These are phyloP conservation scores for Sarcomyxa edulis DNA, from an alignment of 768 basidiomycete genomes.

Conservation along the genomic window DNA sequence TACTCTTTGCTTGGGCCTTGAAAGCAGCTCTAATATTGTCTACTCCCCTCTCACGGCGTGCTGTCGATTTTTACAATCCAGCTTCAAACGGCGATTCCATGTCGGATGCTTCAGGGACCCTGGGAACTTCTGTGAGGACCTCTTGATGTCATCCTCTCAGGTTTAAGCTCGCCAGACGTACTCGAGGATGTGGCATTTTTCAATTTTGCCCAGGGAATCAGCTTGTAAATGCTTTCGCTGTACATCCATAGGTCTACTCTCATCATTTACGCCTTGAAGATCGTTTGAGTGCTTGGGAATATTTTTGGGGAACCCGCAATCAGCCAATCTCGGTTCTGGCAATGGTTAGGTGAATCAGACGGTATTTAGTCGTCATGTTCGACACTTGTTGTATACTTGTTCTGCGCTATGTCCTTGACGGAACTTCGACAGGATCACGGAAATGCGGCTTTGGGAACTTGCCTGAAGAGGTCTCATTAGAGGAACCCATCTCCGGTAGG, in stretches of 20 bases:
- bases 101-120: slow-evolving; percentile 46
- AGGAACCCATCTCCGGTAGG: slow-evolving; percentile 76
- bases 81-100: slow-evolving; percentile 49
- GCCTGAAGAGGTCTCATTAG: slow-evolving; percentile 73
- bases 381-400: slow-evolving; percentile 11
- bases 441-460: slow-evolving; percentile 59
- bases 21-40: slow-evolving; percentile 3
- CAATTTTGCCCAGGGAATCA: slow-evolving; percentile 56
- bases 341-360: slow-evolving; percentile 48
- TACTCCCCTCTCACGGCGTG: slow-evolving; percentile 12
- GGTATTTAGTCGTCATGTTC: no score
- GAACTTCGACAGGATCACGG: slow-evolving; percentile 76
- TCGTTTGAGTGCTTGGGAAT: slow-evolving; percentile 70
- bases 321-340: slow-evolving; percentile 76
- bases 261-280: slow-evolving; percentile 7
- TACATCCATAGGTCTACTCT: slow-evolving; percentile 17
- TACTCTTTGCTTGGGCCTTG: slow-evolving; percentile 4
- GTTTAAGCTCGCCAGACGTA: slow-evolving; percentile 48
- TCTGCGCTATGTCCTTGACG: slow-evolving; percentile 46
- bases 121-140: slow-evolving; percentile 18
- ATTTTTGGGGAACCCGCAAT: slow-evolving; percentile 58
- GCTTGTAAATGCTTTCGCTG: slow-evolving; percentile 41
- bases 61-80: slow-evolving; percentile 39
- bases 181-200: slow-evolving; percentile 50
- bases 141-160: slow-evolving; percentile 56